These are phyloP conservation scores for Saprolegnia parasitica DNA, from an alignment of 352 stramenopile species.

Conservation along the genomic window DNA sequence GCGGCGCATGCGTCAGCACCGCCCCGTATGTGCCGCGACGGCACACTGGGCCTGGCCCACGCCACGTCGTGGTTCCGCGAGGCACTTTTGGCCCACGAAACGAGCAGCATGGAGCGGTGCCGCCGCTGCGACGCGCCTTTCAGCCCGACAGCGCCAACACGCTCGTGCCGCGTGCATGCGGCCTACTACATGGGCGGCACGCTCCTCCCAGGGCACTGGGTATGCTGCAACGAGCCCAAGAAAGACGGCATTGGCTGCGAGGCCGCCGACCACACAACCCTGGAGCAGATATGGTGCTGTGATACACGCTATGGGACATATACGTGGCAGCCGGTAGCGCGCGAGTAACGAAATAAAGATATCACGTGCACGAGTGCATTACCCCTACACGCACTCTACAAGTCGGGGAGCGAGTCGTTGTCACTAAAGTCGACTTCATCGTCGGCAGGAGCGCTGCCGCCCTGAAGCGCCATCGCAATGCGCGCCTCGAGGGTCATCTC, in stretches of 20 bases:
- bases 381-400: not conserved
- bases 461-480: slow-evolving; percentile 15
- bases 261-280: slow-evolving; percentile 35
- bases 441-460: not conserved
- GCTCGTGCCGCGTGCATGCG: slow-evolving; percentile 39
- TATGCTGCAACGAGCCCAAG: slow-evolving; percentile 45
- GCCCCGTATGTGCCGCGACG: slow-evolving; percentile 37
- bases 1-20: slow-evolving; percentile 32
- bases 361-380: not conserved
- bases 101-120: slow-evolving; percentile 28
- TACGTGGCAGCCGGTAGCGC: slow-evolving; percentile 33
- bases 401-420: slow-evolving; percentile 26
- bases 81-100: slow-evolving; percentile 3
- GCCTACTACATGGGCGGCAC: slow-evolving; percentile 49
- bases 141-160: slow-evolving; percentile 32
- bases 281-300: slow-evolving; percentile 34
- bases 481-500: slow-evolving; percentile 24
- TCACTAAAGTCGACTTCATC: slow-evolving; percentile 24
- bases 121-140: slow-evolving; percentile 41
- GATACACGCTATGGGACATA: slow-evolving; percentile 42
- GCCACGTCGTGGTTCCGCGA: slow-evolving; percentile 37
- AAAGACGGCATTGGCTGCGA: slow-evolving; percentile 38
- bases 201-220: slow-evolving; percentile 44
- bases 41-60: slow-evolving; percentile 43
- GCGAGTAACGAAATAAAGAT: not conserved